phyloP scores from a whole-genome alignment of 345 rosid genomes.

The Tarenaya hassleriana region DNA sequence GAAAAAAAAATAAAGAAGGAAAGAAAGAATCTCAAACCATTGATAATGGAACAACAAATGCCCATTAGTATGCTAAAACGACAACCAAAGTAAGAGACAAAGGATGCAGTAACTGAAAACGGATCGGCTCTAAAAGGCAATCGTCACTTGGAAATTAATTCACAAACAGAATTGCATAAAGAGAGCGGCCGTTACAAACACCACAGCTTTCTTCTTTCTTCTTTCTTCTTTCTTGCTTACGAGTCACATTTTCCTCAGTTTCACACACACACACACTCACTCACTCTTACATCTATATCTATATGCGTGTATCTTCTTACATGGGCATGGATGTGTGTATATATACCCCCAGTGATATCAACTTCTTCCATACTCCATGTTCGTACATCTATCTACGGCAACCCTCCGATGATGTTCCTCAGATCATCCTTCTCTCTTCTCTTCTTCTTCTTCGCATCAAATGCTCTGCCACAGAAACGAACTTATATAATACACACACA shows the following conservation, averaged over 20 bases:
- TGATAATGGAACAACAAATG: too few relatives aligned
- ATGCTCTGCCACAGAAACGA: slow-evolving; percentile 31
- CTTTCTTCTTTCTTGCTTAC: background rate
- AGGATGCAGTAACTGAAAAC: too few relatives aligned
- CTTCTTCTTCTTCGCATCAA: slow-evolving; percentile 23
- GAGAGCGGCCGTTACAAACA: slow-evolving; percentile 28
- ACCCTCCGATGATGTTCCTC: slow-evolving; percentile 27
- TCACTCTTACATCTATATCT: background rate
- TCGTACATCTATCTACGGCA: slow-evolving; percentile 11
- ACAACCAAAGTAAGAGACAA: too few relatives aligned
- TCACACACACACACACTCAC: slow-evolving; percentile 22
- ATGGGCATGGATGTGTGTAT: slow-evolving; percentile 12
- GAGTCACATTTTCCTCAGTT: slow-evolving; percentile 33
- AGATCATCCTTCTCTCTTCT: slow-evolving; percentile 17
- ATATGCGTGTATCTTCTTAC: slow-evolving; percentile 8
- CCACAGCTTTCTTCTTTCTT: slow-evolving; percentile 8
- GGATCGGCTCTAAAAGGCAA: too few relatives aligned
- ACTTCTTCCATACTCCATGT: slow-evolving; percentile 17
- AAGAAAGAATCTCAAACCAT: too few relatives aligned
- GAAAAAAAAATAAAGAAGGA: too few relatives aligned
- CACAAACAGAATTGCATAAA: slow-evolving; percentile 13
- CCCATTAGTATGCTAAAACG: too few relatives aligned
- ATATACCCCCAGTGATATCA: slow-evolving; percentile 4
- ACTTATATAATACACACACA: slow-evolving; percentile 61
- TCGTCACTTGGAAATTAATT: too few relatives aligned